phyloP scores from a whole-genome alignment of 495 filamentous ascomycete species.

The Parmelia sp. region DNA sequence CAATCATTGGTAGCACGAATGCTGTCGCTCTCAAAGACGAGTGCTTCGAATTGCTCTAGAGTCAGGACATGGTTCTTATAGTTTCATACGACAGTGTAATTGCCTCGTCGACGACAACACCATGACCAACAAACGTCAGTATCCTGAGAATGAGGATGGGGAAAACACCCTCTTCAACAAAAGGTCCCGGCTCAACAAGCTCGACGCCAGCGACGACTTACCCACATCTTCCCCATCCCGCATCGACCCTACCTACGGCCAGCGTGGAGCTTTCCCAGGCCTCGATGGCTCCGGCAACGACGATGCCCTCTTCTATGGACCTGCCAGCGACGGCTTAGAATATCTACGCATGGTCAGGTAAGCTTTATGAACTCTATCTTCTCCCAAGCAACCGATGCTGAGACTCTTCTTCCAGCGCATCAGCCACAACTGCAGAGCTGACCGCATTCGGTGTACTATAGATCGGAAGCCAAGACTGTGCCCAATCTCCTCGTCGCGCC shows the following conservation, averaged over 20 bases:
- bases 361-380: conserved; percentile 27
- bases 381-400: conserved; percentile 6
- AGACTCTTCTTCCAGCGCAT: conserved; percentile 9
- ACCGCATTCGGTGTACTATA: conserved; percentile 41
- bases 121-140: conserved; percentile 22
- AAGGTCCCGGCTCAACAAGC: conserved; percentile 9
- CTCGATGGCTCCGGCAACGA: conserved; percentile 50
- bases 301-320: conserved; percentile 45
- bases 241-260: conserved; percentile 64
- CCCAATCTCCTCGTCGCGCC: conserved; percentile 58
- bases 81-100: too few species aligned
- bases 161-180: not conserved
- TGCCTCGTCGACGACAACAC: not conserved
- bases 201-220: conserved; percentile 8
- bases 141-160: not conserved
- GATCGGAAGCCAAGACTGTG: conserved; percentile 65
- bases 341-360: conserved; percentile 81
- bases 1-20: not conserved
- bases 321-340: conserved; percentile 56
- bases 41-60: not conserved
- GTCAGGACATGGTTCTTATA: not conserved
- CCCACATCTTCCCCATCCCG: conserved; percentile 32
- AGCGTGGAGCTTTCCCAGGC: conserved; percentile 70
- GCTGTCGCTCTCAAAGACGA: not conserved
- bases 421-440: conserved; percentile 21